Conservation (phyloP, 345 rosid genomes). For the Dipteronia dyeriana region DNA sequence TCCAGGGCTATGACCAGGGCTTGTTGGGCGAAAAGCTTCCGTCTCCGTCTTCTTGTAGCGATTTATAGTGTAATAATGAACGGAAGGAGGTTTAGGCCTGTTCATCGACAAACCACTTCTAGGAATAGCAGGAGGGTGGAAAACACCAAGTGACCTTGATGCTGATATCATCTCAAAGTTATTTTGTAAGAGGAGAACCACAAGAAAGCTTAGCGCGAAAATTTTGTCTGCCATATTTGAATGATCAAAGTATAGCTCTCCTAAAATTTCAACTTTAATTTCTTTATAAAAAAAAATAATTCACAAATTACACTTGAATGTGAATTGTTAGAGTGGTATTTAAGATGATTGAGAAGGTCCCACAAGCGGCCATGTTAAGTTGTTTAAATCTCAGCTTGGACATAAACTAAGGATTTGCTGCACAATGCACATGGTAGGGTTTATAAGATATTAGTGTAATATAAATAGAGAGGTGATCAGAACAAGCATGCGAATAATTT, state of each 20-base stretch:
- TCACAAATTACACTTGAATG: too few relatives aligned
- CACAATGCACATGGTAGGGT: slow-evolving; percentile 26
- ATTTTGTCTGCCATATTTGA: slow-evolving; percentile 26
- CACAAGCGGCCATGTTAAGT: slow-evolving; percentile 11
- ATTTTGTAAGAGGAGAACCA: slow-evolving; percentile 27
- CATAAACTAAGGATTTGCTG: slow-evolving; percentile 25
- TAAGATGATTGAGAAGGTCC: slow-evolving; percentile 29
- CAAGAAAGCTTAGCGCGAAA: slow-evolving; percentile 15
- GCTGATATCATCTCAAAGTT: slow-evolving; percentile 20
- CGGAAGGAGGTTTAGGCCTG: slow-evolving; percentile 17
- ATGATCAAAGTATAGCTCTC: not conserved
- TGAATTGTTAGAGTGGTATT: slow-evolving; percentile 18
- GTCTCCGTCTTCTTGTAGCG: slow-evolving; percentile 28
- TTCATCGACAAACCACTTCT: not conserved
- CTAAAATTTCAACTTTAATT: not conserved
- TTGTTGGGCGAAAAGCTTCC: slow-evolving; percentile 46
- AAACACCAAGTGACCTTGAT: slow-evolving; percentile 21
- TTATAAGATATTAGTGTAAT: slow-evolving; percentile 15
- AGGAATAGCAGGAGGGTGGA: slow-evolving; percentile 27
- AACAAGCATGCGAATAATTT: slow-evolving; percentile 37
- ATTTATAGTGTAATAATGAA: slow-evolving; percentile 15
- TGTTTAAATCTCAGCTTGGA: slow-evolving; percentile 1
- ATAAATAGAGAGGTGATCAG: not conserved
- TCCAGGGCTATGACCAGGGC: slow-evolving; percentile 57
- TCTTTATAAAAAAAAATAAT: too few relatives aligned